phyloP scores from a whole-genome alignment of 1,284 basidiomycete species.

The Ceratobasidium papillatum region DNA sequence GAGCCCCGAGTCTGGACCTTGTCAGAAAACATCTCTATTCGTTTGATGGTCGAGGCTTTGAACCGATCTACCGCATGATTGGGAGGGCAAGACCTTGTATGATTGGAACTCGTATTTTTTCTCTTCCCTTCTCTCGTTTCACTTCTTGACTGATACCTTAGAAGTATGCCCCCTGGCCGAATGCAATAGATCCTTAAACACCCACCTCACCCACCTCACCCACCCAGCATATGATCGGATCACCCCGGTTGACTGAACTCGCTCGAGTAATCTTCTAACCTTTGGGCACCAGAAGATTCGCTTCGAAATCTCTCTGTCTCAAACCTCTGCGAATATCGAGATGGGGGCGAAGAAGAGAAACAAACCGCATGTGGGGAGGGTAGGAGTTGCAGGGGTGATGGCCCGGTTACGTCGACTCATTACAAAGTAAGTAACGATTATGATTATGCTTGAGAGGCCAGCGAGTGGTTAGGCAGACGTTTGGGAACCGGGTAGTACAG shows the following conservation, averaged over 20 bases:
- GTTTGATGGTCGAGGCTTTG: conserved; percentile 60
- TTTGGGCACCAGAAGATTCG: conserved; percentile 41
- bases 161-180: conserved; percentile 53
- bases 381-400: conserved; percentile 50
- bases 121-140: neutral
- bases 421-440: conserved; percentile 98
- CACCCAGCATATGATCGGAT: conserved; percentile 56
- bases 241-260: conserved; percentile 53
- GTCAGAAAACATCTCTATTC: conserved; percentile 64
- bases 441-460: conserved; percentile 89
- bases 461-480: conserved; percentile 96
- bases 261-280: conserved; percentile 7
- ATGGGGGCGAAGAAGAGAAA: conserved; percentile 69
- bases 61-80: conserved; percentile 83
- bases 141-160: conserved; percentile 47
- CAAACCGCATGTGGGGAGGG: conserved; percentile 65
- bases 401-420: too few relatives aligned
- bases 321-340: conserved; percentile 55
- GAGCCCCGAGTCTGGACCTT: conserved; percentile 47
- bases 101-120: conserved; percentile 54
- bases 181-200: conserved; percentile 48
- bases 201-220: conserved; percentile 56
- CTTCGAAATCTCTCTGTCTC: conserved; percentile 46
- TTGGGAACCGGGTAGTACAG: conserved; percentile 94
- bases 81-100: conserved; percentile 86